phyloP scores from a whole-genome alignment of 192 early-diverging fungal genomes.

The Podila epigama region DNA sequence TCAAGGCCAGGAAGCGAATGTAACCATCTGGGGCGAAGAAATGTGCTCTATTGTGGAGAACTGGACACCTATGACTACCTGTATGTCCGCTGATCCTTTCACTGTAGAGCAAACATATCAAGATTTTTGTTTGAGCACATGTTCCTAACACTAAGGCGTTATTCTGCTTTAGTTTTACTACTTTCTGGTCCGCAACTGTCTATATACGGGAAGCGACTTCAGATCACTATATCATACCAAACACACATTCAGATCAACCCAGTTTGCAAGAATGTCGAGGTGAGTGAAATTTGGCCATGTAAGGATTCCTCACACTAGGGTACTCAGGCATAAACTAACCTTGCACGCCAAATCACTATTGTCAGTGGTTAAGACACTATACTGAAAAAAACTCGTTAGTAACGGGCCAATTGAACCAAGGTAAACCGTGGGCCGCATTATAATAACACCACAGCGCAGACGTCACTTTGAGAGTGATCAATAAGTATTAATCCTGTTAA shows the following conservation, averaged over 20 bases:
- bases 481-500: background rate
- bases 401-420: background rate
- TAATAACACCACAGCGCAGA: background rate
- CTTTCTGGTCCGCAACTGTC: conserved; percentile 24
- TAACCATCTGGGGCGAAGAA: conserved; percentile 29
- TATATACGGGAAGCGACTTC: conserved; percentile 17
- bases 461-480: background rate
- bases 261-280: conserved; percentile 38
- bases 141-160: background rate
- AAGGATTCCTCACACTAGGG: background rate
- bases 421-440: background rate
- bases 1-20: conserved; percentile 16
- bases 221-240: conserved; percentile 26
- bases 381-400: conserved; percentile 4
- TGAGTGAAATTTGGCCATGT: background rate
- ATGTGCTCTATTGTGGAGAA: conserved; percentile 3
- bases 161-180: conserved; percentile 6
- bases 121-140: background rate
- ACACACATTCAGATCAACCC: conserved; percentile 38
- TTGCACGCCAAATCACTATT: background rate
- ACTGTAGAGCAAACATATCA: background rate
- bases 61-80: conserved; percentile 12
- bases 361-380: conserved; percentile 39
- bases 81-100: background rate
- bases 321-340: background rate